Evolutionary conservation across 2,329 filamentous ascomycete species (phyloP), one percentile per base, ranked within the genome.

Genomic region (Cyphellophora europaea): DNA sequence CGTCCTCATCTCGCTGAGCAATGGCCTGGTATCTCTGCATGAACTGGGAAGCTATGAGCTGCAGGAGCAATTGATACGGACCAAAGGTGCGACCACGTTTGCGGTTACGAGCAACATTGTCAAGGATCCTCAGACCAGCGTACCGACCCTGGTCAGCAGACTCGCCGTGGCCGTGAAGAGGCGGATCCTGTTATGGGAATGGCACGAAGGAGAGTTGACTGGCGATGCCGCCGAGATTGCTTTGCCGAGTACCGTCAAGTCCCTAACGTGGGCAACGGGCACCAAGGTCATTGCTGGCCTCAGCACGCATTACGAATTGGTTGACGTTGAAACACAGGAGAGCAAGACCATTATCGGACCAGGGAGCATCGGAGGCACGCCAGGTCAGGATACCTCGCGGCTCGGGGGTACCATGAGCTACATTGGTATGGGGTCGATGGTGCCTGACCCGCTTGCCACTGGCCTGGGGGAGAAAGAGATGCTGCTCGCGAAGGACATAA

Each of bases 341-440:
- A 68, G 84, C 2, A 78, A 78, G 42, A 86, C 94, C 36, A 81
- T 98, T 41, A 74, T 82, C 37, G 86, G 82, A 10, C 79, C 83
- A 0, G 81, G 83, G 21, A 74, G 76, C 27, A 74, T 82, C 37
- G 79, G 77, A 8, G 79, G 79, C 15, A 69, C 71, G 5, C 69
- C 75, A 15, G 69, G 71, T 5, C 67, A 74, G 51, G 79, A 83
- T 46, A 75, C 72, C 2, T 79, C 77, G 36, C 74, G 87, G 23
- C 89, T 95, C 47, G 86, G 86, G 5, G 82, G 81, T 40, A 84
- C 86, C 31, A 95, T 96, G 86, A 87, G 88, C 29, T 96, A 96
- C 54, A 93, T 96, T 74, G 89, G 89, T 1, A 79, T 96, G 54
- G 87, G 85, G 32, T 83, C 85, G 27, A 91, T 87, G 65, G 85